Conservation (phyloP, 495 filamentous ascomycete genomes). For the Aspergillus biplanus region DNA sequence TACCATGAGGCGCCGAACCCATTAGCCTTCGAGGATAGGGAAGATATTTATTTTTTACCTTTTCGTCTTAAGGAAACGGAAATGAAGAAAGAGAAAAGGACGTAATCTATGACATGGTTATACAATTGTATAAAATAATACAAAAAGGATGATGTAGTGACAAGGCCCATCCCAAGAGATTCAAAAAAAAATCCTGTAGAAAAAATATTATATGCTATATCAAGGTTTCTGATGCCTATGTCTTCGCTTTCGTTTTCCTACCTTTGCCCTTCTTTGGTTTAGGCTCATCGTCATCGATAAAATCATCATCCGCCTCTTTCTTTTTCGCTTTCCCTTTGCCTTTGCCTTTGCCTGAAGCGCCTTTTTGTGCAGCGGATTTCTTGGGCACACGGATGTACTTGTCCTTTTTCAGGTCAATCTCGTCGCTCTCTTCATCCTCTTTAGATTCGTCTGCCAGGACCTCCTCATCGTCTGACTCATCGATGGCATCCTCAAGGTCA, state of each 20-base stretch:
- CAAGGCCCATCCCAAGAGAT: no score
- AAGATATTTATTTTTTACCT: no score
- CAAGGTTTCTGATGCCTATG: neutral
- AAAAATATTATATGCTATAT: no score
- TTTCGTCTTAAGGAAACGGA: no score
- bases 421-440: conserved; percentile 67
- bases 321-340: conserved; percentile 60
- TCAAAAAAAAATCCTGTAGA: no score
- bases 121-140: no score
- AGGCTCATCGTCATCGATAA: conserved; percentile 54
- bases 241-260: conserved; percentile 50
- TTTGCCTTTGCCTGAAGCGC: conserved; percentile 51
- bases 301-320: conserved; percentile 44
- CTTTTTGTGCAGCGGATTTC: conserved; percentile 53
- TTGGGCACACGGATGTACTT: conserved; percentile 95
- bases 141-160: no score
- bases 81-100: no score
- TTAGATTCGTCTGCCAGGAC: conserved; percentile 63
- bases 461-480: conserved; percentile 81
- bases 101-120: no score
- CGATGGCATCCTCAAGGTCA: conserved; percentile 94
- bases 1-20: no score
- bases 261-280: conserved; percentile 57
- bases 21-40: no score
- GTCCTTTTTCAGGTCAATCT: conserved; percentile 84